Evolutionary conservation across 75 land plant species (phyloP).

Genomic region (Selaginella moellendorffii): DNA sequence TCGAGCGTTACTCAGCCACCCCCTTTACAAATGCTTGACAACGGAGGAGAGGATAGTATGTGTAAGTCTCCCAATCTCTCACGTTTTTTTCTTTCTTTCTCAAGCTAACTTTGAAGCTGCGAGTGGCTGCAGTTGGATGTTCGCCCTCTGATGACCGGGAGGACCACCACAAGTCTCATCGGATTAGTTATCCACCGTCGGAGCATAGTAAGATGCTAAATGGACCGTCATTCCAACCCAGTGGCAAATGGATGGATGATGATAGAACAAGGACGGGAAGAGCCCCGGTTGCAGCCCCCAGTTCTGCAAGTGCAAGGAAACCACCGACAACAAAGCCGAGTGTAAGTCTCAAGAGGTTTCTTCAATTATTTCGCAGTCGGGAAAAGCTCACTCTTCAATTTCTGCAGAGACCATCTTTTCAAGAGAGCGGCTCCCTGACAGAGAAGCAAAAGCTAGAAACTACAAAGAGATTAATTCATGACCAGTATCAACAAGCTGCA

Average conservation of each 20-base stretch:
- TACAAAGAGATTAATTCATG: conserved; percentile 1
- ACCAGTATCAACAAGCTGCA: conserved; percentile 5
- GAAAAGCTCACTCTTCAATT: background rate
- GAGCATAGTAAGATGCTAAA: background rate
- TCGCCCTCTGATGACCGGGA: background rate
- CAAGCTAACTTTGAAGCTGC: background rate
- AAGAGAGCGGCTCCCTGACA: background rate
- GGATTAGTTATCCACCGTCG: background rate
- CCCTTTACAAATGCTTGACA: background rate
- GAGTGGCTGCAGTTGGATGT: background rate
- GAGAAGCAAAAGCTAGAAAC: conserved; percentile 1
- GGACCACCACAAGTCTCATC: background rate
- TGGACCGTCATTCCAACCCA: background rate
- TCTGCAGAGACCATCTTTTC: background rate
- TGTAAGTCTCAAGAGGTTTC: background rate
- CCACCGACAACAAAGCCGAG: background rate
- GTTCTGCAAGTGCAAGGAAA: background rate
- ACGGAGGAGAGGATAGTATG: background rate
- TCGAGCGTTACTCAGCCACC: background rate
- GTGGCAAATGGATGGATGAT: background rate
- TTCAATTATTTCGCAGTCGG: background rate
- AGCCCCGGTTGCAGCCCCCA: background rate
- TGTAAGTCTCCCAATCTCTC: background rate
- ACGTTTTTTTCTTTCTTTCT: background rate
- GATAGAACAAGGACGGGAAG: background rate